phyloP scores from a whole-genome alignment of 2,329 filamentous ascomycete genomes.

The Penicillium occitanis region DNA sequence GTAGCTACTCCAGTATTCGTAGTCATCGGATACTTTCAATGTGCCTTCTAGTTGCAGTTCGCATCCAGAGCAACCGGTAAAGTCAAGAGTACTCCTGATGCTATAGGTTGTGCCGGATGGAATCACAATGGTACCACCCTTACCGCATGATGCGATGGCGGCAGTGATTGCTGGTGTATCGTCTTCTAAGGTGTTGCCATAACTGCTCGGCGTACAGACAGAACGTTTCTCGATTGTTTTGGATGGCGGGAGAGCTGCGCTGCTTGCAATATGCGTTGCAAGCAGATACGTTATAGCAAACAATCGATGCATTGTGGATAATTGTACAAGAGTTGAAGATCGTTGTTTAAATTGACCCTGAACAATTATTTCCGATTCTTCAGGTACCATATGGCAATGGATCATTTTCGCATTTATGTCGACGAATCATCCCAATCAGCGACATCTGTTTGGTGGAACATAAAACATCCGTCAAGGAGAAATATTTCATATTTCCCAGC shows the following conservation, averaged over 20 bases:
- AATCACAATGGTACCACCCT: conserved; percentile 49
- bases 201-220: conserved; percentile 36
- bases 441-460: conserved; percentile 4
- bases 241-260: background rate
- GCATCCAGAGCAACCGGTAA: conserved; percentile 46
- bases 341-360: background rate
- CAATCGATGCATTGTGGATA: background rate
- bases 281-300: background rate
- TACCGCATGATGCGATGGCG: conserved; percentile 44
- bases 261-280: background rate
- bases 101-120: conserved; percentile 45
- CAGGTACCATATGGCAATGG: background rate
- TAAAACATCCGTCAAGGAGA: background rate
- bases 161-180: conserved; percentile 48
- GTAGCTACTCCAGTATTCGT: conserved; percentile 45
- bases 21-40: conserved; percentile 42
- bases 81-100: conserved; percentile 46
- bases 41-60: conserved; percentile 50
- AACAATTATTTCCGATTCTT: background rate
- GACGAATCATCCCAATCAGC: background rate
- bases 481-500: background rate
- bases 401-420: background rate
- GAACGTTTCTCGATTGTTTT: conserved; percentile 24
- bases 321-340: background rate
- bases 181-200: conserved; percentile 36